A percentile compares a stretch with the other conserved stretches of the same genome.
These are phyloP conservation scores for Xylaria acuta DNA, from an alignment of 495 filamentous ascomycete species.

Conservation along the genomic window DNA sequence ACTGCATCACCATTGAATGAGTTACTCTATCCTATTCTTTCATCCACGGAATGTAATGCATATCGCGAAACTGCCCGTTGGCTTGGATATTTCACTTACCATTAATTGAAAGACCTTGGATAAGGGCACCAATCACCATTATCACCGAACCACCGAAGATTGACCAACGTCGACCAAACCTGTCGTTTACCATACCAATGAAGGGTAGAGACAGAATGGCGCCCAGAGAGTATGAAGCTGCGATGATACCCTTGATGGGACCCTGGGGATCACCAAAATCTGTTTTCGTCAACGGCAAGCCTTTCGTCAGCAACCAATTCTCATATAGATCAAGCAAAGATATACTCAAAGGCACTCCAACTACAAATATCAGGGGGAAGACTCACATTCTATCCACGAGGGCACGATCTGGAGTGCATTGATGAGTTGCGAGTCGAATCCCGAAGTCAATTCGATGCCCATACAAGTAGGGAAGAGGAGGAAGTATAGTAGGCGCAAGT, in stretches of 20 bases:
- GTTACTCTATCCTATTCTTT: neutral
- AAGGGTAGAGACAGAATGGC: slow-evolving; percentile 64
- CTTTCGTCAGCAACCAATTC: neutral
- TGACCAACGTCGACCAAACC: slow-evolving; percentile 63
- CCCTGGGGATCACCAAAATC: slow-evolving; percentile 48
- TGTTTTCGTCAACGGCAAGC: slow-evolving; percentile 19
- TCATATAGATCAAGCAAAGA: neutral
- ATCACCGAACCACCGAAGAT: slow-evolving; percentile 65
- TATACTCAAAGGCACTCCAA: neutral
- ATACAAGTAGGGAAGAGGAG: slow-evolving; percentile 68
- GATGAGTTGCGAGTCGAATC: slow-evolving; percentile 70
- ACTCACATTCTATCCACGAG: slow-evolving; percentile 62
- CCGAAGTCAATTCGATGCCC: slow-evolving; percentile 71
- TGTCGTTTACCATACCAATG: slow-evolving; percentile 62
- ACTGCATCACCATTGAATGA: slow-evolving; percentile 33
- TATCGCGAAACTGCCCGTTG: neutral
- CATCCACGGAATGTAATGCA: neutral
- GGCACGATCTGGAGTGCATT: slow-evolving; percentile 67
- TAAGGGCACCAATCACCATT: slow-evolving; percentile 64
- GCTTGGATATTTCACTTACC: slow-evolving; percentile 34
- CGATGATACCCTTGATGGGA: slow-evolving; percentile 52
- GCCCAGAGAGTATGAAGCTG: slow-evolving; percentile 59
- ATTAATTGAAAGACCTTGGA: slow-evolving; percentile 51
- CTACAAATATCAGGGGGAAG: neutral
- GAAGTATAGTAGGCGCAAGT: slow-evolving; percentile 67